Conservation (phyloP, 306 rosid species). For the Casuarina cunninghamiana region DNA sequence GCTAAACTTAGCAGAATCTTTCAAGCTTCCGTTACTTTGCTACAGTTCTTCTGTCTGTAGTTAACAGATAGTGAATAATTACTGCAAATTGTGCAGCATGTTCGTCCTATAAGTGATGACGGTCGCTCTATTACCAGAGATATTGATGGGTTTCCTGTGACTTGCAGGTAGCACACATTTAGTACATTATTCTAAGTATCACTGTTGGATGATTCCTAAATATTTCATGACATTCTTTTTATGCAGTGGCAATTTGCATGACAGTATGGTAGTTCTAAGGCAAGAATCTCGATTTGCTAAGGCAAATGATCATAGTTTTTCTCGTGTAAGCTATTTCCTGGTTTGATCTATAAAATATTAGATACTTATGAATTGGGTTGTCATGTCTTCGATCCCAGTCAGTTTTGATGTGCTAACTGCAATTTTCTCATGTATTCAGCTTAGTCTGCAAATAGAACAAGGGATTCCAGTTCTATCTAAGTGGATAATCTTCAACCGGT, state of each 20-base stretch:
- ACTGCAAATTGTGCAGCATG: constrained; percentile 57
- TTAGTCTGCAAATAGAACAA: constrained; percentile 88
- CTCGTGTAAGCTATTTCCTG: constrained; percentile 52
- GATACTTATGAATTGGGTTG: constrained; percentile 14
- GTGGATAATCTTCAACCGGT: constrained; percentile 90
- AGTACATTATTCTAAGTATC: constrained; percentile 17
- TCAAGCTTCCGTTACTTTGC: constrained; percentile 14
- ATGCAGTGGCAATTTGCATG: constrained; percentile 69
- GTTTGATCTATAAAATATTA: constrained; percentile 4
- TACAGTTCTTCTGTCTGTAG: constrained; percentile 1
- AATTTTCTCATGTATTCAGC: constrained; percentile 47
- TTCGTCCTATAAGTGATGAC: constrained; percentile 69
- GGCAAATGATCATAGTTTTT: constrained; percentile 66
- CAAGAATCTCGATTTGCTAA: constrained; percentile 76
- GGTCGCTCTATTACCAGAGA: constrained; percentile 67
- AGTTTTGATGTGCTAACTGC: constrained; percentile 33
- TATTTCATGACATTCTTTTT: constrained; percentile 37
- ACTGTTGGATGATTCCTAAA: constrained; percentile 37
- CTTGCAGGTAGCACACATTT: constrained; percentile 63
- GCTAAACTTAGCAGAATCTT: constrained; percentile 7
- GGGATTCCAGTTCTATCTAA: constrained; percentile 82
- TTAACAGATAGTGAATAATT: constrained; percentile 30
- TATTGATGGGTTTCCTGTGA: constrained; percentile 77
- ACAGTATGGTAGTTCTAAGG: constrained; percentile 84
- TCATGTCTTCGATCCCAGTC: constrained; percentile 9